These are phyloP conservation scores for Coffea eugenioides DNA, from an alignment of 257 asterid genomes.

Conservation along the genomic window DNA sequence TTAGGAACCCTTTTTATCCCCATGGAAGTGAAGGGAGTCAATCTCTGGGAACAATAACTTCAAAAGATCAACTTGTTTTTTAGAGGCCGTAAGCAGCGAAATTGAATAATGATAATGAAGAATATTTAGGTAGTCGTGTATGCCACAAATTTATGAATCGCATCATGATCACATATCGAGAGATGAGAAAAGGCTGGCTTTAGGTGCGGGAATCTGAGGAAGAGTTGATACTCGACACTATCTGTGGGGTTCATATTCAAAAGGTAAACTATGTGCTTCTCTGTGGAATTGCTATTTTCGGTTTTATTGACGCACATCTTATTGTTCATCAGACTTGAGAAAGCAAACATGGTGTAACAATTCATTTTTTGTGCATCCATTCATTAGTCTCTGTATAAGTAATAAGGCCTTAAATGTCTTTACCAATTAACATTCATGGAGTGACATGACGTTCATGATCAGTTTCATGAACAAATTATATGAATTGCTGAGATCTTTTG, in stretches of 20 bases:
- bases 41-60: background rate
- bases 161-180: constrained; percentile 2
- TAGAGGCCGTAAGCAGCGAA: background rate
- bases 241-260: constrained; percentile 9
- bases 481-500: background rate
- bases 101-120: constrained; percentile 8
- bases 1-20: background rate
- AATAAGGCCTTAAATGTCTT: too few relatives aligned
- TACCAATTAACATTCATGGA: too few relatives aligned
- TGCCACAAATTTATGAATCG: constrained; percentile 1
- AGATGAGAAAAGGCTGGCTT: background rate
- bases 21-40: background rate
- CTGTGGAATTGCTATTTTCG: background rate
- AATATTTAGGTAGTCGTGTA: constrained; percentile 16
- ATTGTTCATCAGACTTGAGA: background rate
- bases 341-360: background rate
- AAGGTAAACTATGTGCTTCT: background rate
- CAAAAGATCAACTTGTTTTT: background rate
- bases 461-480: too few relatives aligned
- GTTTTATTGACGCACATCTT: background rate
- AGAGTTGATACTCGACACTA: background rate
- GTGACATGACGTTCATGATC: too few relatives aligned
- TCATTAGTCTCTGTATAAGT: background rate
- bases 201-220: background rate
- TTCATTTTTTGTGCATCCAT: too few relatives aligned